Evolutionary conservation across 352 stramenopile species (phyloP).

Genomic region (Pythium brassicae): DNA sequence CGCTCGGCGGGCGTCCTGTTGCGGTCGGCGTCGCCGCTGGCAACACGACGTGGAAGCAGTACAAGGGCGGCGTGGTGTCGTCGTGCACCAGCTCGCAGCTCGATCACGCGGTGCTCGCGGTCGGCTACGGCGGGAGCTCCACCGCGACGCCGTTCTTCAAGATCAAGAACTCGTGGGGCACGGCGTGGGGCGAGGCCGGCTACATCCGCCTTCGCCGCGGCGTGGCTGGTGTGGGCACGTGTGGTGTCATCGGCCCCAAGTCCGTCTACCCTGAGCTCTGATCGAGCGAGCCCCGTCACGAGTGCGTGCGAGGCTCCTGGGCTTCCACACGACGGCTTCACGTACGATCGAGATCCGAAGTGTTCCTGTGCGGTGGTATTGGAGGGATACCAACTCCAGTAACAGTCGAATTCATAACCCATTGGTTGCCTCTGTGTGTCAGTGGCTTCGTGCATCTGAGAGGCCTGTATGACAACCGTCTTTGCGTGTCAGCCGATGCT

Average conservation of each 20-base stretch:
- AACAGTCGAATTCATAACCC: too few relatives aligned
- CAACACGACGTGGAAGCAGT: slow-evolving; percentile 96
- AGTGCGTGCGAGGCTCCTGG: too few relatives aligned
- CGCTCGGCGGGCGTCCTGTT: slow-evolving; percentile 90
- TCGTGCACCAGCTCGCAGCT: slow-evolving; percentile 83
- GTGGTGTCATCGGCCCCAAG: slow-evolving; percentile 50
- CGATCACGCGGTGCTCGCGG: slow-evolving; percentile 96
- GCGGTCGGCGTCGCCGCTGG: slow-evolving; percentile 93
- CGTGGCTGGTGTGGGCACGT: slow-evolving; percentile 42
- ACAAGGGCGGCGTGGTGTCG: slow-evolving; percentile 90
- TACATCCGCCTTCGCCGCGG: slow-evolving; percentile 93
- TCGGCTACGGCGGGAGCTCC: slow-evolving; percentile 87
- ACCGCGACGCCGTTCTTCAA: slow-evolving; percentile 81
- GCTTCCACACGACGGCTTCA: too few relatives aligned
- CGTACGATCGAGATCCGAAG: too few relatives aligned
- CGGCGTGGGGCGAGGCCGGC: slow-evolving; percentile 89
- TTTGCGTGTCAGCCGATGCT: too few relatives aligned
- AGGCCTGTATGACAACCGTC: too few relatives aligned
- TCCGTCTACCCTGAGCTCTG: slow-evolving; percentile 55
- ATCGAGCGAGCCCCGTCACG: background rate
- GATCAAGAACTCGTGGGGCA: slow-evolving; percentile 98
- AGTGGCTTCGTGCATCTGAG: too few relatives aligned
- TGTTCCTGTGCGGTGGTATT: too few relatives aligned
- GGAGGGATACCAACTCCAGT: too few relatives aligned
- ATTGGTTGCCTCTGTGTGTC: too few relatives aligned